Percentiles rank a stretch among this genome's conserved stretches.
phyloP scores from a whole-genome alignment of 257 asterid genomes.

The Fraxinus pennsylvanica region DNA sequence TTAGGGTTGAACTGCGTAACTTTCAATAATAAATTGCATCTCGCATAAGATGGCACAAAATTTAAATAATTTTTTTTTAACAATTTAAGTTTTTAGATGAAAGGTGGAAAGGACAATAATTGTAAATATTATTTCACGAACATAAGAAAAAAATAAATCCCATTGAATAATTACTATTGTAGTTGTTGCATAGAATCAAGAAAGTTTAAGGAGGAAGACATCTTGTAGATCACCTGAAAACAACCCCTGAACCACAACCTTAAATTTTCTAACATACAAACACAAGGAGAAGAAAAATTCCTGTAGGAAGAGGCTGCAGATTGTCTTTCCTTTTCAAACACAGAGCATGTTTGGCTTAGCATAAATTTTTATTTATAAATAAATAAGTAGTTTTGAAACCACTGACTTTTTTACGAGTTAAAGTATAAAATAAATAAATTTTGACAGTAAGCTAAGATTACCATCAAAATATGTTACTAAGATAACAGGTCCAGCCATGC shows the following conservation, averaged over 20 bases:
- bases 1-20: too few species aligned
- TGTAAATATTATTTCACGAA: too few species aligned
- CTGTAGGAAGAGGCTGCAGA: conserved; percentile 42
- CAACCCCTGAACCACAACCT: conserved; percentile 47
- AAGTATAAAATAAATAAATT: neutral
- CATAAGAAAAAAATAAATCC: neutral
- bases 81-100: too few species aligned
- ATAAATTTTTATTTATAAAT: too few species aligned
- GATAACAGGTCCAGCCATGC: neutral
- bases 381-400: neutral
- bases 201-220: conserved; percentile 23
- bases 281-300: conserved; percentile 11
- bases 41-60: too few species aligned
- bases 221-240: conserved; percentile 42
- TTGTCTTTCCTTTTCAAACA: conserved; percentile 65
- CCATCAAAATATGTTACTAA: too few species aligned
- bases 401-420: neutral
- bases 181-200: neutral
- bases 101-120: too few species aligned
- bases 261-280: conserved; percentile 13
- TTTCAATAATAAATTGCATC: too few species aligned
- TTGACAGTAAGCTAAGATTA: neutral
- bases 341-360: conserved; percentile 1
- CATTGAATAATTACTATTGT: neutral
- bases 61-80: too few species aligned